phyloP scores from a whole-genome alignment of 768 basidiomycete species.

The Chalciporus piperatus region DNA sequence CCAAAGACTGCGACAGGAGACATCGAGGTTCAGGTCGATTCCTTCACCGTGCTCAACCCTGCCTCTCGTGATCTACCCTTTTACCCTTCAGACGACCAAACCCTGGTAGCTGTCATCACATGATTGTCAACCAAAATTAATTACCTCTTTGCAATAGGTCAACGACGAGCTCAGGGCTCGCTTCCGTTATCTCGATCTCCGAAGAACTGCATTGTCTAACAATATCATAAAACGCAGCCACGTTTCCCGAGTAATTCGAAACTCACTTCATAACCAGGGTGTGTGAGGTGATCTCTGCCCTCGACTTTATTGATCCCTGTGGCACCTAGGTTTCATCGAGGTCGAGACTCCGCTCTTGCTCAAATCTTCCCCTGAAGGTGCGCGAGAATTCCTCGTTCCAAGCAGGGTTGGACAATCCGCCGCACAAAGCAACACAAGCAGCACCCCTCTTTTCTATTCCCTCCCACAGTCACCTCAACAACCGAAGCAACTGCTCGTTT shows the following conservation, averaged over 20 bases:
- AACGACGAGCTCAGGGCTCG: constrained; percentile 84
- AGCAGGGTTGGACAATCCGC: constrained; percentile 49
- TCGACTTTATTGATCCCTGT: constrained; percentile 5
- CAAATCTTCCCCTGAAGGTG: constrained; percentile 91
- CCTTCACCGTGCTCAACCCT: constrained; percentile 75
- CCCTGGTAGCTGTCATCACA: constrained; percentile 53
- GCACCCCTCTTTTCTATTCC: constrained; percentile 68
- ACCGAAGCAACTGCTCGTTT: constrained; percentile 90
- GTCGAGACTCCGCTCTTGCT: constrained; percentile 92
- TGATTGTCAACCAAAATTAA: background rate
- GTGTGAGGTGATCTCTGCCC: constrained; percentile 20
- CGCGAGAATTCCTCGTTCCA: constrained; percentile 90
- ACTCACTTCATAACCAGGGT: constrained; percentile 74
- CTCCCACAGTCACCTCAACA: constrained; percentile 95
- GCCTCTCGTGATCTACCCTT: constrained; percentile 77
- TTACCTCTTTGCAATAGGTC: constrained; percentile 44
- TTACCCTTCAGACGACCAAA: constrained; percentile 71
- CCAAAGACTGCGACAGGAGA: constrained; percentile 62
- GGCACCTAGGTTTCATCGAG: constrained; percentile 73
- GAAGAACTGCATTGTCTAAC: constrained; percentile 65
- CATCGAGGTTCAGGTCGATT: constrained; percentile 75
- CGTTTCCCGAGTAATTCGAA: constrained; percentile 77
- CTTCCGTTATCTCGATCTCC: constrained; percentile 87
- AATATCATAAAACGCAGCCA: constrained; percentile 81
- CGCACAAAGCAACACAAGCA: constrained; percentile 20